These are phyloP conservation scores for Trypethelium eluteriae DNA, from an alignment of 495 filamentous ascomycete species.

Conservation along the genomic window DNA sequence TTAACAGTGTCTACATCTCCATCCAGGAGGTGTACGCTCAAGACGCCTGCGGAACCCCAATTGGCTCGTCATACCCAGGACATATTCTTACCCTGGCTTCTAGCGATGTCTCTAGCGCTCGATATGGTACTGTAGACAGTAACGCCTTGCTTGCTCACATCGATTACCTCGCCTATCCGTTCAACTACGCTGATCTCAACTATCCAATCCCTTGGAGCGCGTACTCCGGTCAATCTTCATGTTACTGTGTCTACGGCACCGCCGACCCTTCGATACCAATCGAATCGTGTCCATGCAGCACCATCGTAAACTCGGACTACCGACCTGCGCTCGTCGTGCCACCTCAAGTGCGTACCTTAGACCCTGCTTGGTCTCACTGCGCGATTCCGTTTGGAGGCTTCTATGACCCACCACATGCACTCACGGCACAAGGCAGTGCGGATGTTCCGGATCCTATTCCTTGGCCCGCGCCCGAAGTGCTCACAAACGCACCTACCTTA, in stretches of 20 bases:
- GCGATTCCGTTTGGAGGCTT: constrained; percentile 10
- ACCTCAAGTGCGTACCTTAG: constrained; percentile 12
- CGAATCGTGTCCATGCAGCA: constrained; percentile 4
- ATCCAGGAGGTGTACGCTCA: constrained; percentile 1
- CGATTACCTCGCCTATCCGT: constrained; percentile 4
- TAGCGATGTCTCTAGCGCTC: constrained; percentile 11
- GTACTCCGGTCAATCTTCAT: constrained; percentile 7
- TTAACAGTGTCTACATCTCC: constrained; percentile 12
- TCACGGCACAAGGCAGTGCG: constrained; percentile 6
- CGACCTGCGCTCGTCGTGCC: constrained; percentile 12
- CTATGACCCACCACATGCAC: constrained; percentile 14
- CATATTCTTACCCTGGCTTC: constrained; percentile 5
- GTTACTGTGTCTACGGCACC: not conserved
- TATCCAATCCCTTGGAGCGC: constrained; percentile 13
- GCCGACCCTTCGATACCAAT: not conserved
- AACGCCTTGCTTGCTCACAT: not conserved
- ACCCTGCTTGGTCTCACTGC: constrained; percentile 15
- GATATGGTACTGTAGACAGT: not conserved
- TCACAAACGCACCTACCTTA: not conserved
- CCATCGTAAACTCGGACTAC: constrained; percentile 13
- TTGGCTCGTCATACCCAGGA: constrained; percentile 1
- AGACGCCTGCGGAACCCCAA: not conserved
- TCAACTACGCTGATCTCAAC: constrained; percentile 14
- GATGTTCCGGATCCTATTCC: constrained; percentile 1
- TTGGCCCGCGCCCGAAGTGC: not conserved